Conservation (phyloP, 306 rosid genomes). For the Datisca glomerata region DNA sequence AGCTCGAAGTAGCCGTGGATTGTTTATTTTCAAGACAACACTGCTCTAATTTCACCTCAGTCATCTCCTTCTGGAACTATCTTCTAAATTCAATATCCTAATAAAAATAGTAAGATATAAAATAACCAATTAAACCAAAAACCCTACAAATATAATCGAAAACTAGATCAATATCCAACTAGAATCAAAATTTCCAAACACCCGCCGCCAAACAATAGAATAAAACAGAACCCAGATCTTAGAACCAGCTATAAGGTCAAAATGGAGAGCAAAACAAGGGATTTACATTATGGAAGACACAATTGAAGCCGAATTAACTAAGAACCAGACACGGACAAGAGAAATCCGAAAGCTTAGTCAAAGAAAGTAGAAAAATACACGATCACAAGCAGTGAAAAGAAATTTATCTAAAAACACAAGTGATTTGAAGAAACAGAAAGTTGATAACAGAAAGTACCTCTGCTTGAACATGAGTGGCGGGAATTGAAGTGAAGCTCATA, state of each 20-base stretch:
- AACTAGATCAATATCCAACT: slow-evolving; percentile 13
- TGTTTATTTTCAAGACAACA: slow-evolving; percentile 87
- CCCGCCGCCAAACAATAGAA: slow-evolving; percentile 20
- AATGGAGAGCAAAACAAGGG: slow-evolving; percentile 10
- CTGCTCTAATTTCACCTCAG: slow-evolving; percentile 56
- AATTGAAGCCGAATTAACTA: neutral
- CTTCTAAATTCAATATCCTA: slow-evolving; percentile 27
- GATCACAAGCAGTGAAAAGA: slow-evolving; percentile 3
- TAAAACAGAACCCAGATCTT: slow-evolving; percentile 50
- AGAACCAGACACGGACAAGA: neutral
- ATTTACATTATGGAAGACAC: slow-evolving; percentile 5
- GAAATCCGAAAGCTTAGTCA: too few relatives aligned
- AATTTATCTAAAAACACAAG: slow-evolving; percentile 12
- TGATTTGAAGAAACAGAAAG: slow-evolving; percentile 10
- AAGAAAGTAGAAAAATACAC: neutral
- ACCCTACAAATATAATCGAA: slow-evolving; percentile 1
- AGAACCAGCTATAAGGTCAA: slow-evolving; percentile 37
- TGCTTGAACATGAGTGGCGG: slow-evolving; percentile 50
- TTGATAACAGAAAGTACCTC: slow-evolving; percentile 30
- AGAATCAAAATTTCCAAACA: slow-evolving; percentile 17
- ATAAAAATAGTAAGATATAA: slow-evolving; percentile 16
- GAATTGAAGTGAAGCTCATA: slow-evolving; percentile 66
- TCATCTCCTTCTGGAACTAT: slow-evolving; percentile 45
- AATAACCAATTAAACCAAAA: neutral
- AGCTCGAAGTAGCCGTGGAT: slow-evolving; percentile 69